Conservation (phyloP, 2,329 filamentous ascomycete genomes). For the Botrytis pseudocinerea region DNA sequence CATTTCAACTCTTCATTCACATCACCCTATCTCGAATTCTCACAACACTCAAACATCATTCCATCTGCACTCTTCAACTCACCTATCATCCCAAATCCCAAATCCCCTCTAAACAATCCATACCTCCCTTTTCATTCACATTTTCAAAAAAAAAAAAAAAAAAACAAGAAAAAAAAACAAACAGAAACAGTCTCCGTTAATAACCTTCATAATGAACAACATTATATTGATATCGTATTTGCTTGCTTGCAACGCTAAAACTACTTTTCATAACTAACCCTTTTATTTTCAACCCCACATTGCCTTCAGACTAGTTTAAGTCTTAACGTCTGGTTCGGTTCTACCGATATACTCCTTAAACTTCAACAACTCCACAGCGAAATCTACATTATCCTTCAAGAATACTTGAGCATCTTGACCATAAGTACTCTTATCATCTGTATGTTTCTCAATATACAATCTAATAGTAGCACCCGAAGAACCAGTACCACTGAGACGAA, state of each 20-base stretch:
- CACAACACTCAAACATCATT: no score
- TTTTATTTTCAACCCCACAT: background rate
- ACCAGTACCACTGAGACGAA: conserved; percentile 91
- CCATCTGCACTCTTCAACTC: no score
- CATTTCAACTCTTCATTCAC: no score
- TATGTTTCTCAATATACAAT: conserved; percentile 96
- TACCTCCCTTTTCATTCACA: background rate
- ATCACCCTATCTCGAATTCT: background rate
- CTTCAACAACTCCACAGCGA: conserved; percentile 82
- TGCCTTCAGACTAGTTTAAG: conserved; percentile 51
- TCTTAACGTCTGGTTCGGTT: conserved; percentile 95
- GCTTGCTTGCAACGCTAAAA: conserved; percentile 9
- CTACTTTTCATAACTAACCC: conserved; percentile 1
- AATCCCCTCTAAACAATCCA: background rate
- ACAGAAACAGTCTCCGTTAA: no score
- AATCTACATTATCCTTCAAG: conserved; percentile 82
- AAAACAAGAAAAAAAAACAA: no score
- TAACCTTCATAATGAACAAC: background rate
- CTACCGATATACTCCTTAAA: conserved; percentile 92
- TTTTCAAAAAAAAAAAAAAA: no score
- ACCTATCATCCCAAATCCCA: background rate
- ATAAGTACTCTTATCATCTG: conserved; percentile 75
- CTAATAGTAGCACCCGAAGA: conserved; percentile 95
- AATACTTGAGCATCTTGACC: conserved; percentile 87
- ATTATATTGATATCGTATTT: conserved; percentile 9